Base-by-base conservation (phyloP, 345 rosid genomes). In the Hypericum perforatum region DNA sequence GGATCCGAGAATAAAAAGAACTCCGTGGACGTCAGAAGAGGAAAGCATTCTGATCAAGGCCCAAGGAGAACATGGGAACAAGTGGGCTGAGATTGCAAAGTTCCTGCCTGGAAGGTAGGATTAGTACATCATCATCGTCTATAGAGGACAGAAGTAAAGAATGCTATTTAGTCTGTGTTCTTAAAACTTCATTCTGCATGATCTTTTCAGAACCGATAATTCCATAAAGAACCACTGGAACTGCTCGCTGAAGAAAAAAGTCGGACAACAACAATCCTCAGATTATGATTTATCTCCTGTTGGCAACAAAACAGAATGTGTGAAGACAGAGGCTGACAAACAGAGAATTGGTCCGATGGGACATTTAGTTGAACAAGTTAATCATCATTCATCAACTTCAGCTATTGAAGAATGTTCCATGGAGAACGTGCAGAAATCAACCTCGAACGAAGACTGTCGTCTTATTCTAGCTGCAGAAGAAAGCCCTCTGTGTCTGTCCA, bases 151-250 rank as follows among this genome's bases (percentile, higher is more conserved):
- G n/a, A n/a, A n/a, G n/a, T n/a, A n/a, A n/a, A n/a, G n/a, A n/a
- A n/a, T n/a, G n/a, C n/a, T n/a, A n/a, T n/a, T n/a, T n/a, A n/a
- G n/a, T 22, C 32, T 22, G 32, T 22, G 2, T 22, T 22, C 32
- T 22, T 4, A 22, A 22, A 1, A 22, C 32, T 22, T 22, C 32
- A 22, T 22, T 22, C 32, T 22, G 32, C 32, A 22, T 22, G 32
- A 22, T 22, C 32, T 22, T 4, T 22, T 7, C 63, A 67, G 71
- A 59, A 61, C 59, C 7, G 58, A 57, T 41, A 61, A 67, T 61
- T 58, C 71, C 41, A 29, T 67, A 40, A 67, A 67, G 45, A 67
- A 67, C 43, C 66, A 52, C 63, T 67, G 71, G 66, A 67, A 61
- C 46, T 61, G 71, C 43, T 38, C 61, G 13, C 11, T 50, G 54